A percentile compares a stretch with the other conserved stretches of the same genome.
phyloP scores from a whole-genome alignment of 148 eudicot genomes.

The Cornus kousa region DNA sequence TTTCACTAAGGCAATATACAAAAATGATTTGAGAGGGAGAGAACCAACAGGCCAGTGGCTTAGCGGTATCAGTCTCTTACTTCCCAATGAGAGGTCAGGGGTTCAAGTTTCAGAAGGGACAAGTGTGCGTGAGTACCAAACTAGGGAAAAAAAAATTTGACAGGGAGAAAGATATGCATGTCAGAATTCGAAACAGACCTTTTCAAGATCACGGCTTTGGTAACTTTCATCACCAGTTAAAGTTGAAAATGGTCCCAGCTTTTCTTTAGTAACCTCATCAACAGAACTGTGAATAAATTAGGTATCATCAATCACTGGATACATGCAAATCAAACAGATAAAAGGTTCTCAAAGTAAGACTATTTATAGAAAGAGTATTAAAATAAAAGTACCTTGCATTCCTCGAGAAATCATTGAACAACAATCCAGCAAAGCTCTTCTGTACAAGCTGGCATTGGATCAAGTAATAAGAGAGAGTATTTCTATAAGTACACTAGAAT shows the following conservation, averaged over 20 bases:
- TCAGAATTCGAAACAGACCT: slow-evolving; percentile 31
- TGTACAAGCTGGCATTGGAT: slow-evolving; percentile 79
- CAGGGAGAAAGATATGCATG: background rate
- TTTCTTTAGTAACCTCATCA: slow-evolving; percentile 59
- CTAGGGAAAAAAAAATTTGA: no score
- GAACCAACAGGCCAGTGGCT: no score
- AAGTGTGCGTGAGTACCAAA: no score
- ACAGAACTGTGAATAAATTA: slow-evolving; percentile 47
- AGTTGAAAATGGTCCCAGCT: slow-evolving; percentile 59
- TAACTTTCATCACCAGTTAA: slow-evolving; percentile 66
- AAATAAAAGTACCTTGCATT: slow-evolving; percentile 51
- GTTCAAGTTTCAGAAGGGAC: no score
- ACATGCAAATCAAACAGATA: background rate
- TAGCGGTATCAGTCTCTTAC: no score
- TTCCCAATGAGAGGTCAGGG: no score
- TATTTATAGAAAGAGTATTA: background rate
- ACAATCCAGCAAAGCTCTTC: slow-evolving; percentile 75
- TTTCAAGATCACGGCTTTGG: slow-evolving; percentile 82
- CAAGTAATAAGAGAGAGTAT: slow-evolving; percentile 7
- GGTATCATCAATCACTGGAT: background rate
- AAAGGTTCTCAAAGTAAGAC: background rate
- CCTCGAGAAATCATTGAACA: slow-evolving; percentile 59
- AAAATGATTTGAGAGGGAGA: no score
- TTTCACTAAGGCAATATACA: background rate
- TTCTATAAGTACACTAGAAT: background rate